phyloP scores from a whole-genome alignment of 176 grass and related monocot species.

The Eragrostis curvula region DNA sequence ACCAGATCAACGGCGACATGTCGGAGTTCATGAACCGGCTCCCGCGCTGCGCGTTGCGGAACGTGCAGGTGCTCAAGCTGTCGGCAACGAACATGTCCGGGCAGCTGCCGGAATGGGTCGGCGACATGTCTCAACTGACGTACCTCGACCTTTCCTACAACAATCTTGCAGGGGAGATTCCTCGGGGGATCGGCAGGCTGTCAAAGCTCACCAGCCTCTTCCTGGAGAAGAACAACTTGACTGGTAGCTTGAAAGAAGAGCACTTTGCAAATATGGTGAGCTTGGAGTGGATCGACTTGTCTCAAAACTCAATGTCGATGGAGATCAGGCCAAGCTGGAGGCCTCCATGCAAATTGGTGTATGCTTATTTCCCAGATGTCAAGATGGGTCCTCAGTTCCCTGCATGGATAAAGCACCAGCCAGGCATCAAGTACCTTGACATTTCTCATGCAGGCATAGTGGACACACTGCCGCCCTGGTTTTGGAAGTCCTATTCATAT shows the following conservation, averaged over 20 bases:
- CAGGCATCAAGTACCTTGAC: too few relatives aligned
- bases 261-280: neutral
- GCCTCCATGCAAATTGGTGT: slow-evolving; percentile 21
- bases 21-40: slow-evolving; percentile 21
- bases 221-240: neutral
- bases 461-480: slow-evolving; percentile 32
- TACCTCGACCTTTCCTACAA: slow-evolving; percentile 15
- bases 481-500: slow-evolving; percentile 27
- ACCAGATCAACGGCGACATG: slow-evolving; percentile 32
- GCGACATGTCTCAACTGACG: neutral
- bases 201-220: slow-evolving; percentile 5
- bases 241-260: slow-evolving; percentile 17
- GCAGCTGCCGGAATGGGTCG: neutral
- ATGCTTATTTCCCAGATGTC: too few relatives aligned
- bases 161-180: slow-evolving; percentile 22
- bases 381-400: too few relatives aligned
- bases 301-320: neutral
- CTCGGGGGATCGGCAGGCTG: neutral
- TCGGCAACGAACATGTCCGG: neutral
- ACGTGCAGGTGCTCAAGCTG: neutral
- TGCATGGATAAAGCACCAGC: too few relatives aligned
- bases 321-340: slow-evolving; percentile 20
- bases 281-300: slow-evolving; percentile 16
- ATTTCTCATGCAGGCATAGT: slow-evolving; percentile 41
- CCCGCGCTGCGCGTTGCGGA: neutral